These are phyloP conservation scores for Metarhizium humberi DNA, from an alignment of 2,329 filamentous ascomycete genomes.

Conservation along the genomic window DNA sequence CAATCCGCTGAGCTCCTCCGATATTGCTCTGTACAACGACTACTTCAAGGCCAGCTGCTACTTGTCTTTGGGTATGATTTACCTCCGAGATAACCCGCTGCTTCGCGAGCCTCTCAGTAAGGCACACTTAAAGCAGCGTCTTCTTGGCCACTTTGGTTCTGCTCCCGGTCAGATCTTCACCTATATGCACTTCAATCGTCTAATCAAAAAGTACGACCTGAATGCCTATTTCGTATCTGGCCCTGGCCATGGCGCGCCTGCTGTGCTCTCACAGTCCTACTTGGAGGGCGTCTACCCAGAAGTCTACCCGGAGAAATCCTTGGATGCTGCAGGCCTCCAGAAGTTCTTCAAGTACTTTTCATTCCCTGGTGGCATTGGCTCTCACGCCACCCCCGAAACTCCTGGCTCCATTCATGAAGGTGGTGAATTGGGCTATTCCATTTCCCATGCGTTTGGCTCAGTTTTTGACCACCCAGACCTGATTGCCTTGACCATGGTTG, in stretches of 20 bases:
- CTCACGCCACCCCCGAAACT: conserved; percentile 70
- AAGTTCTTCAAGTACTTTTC: conserved; percentile 78
- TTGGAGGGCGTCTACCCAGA: conserved; percentile 71
- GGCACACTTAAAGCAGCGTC: conserved; percentile 63
- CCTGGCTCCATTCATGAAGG: conserved; percentile 71
- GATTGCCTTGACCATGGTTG: conserved; percentile 69
- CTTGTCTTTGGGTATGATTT: conserved; percentile 72
- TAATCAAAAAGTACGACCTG: conserved; percentile 73
- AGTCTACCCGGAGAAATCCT: conserved; percentile 64
- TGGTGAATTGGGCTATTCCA: conserved; percentile 72
- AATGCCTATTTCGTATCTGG: conserved; percentile 66
- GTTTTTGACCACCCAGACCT: conserved; percentile 68
- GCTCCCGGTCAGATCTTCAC: conserved; percentile 75
- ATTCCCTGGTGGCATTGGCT: conserved; percentile 70
- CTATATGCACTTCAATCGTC: conserved; percentile 72
- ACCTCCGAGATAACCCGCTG: conserved; percentile 64
- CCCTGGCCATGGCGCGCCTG: conserved; percentile 69
- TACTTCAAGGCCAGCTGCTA: conserved; percentile 70
- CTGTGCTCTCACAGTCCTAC: conserved; percentile 66
- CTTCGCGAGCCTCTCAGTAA: conserved; percentile 58
- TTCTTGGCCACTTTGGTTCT: conserved; percentile 72
- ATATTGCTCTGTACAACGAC: conserved; percentile 59
- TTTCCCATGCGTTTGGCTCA: conserved; percentile 69
- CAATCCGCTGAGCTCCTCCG: conserved; percentile 53
- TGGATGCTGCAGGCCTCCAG: conserved; percentile 59